These are phyloP conservation scores for Pseudomonodictys pantanalensis DNA, from an alignment of 495 filamentous ascomycete species.

Conservation along the genomic window DNA sequence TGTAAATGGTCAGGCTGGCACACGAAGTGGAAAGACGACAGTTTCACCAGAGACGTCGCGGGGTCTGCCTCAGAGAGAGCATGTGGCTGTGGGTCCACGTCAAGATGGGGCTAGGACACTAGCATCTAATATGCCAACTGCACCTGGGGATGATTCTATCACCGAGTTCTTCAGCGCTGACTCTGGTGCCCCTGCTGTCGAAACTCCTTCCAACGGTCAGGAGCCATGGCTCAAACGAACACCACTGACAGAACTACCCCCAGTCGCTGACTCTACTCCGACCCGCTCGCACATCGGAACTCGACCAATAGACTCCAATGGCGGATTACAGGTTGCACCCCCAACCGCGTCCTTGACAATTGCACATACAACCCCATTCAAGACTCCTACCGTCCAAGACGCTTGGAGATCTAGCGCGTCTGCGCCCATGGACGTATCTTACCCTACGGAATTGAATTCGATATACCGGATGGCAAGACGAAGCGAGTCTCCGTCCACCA, in stretches of 20 bases:
- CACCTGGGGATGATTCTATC: not conserved
- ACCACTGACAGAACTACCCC: not conserved
- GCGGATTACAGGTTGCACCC: not conserved
- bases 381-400: not conserved
- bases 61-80: not conserved
- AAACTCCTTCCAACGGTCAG: not conserved
- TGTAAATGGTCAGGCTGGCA: not conserved
- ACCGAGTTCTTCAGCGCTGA: conserved; percentile 11
- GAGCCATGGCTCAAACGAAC: conserved; percentile 2
- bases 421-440: conserved; percentile 8
- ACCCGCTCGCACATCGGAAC: not conserved
- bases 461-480: too few relatives aligned
- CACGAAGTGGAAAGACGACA: not conserved
- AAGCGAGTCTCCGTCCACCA: too few relatives aligned
- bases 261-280: not conserved
- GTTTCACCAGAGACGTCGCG: not conserved
- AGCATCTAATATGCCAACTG: not conserved
- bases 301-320: not conserved
- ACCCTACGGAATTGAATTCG: not conserved
- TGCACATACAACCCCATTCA: not conserved
- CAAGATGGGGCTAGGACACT: not conserved
- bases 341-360: not conserved
- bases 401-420: not conserved
- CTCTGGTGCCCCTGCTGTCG: not conserved
- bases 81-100: not conserved